Evolutionary conservation across 176 grass and related monocot genomes (phyloP).

Genomic region (Oryza meridionalis): DNA sequence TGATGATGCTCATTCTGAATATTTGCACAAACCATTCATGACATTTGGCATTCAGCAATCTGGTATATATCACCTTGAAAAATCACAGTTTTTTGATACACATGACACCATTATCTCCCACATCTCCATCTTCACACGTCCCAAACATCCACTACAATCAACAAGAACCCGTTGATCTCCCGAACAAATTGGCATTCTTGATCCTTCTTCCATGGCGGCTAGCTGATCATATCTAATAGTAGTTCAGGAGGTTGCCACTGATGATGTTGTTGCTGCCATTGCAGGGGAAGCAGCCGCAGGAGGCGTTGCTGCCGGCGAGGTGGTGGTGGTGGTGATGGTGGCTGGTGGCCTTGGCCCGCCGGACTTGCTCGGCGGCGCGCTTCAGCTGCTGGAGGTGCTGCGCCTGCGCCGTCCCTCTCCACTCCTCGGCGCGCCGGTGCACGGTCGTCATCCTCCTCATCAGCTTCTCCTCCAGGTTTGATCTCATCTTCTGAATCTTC

Average conservation of each 20-base stretch:
- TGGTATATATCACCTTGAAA: conserved; percentile 19
- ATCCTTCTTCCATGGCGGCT: background rate
- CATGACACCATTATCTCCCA: background rate
- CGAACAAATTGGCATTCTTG: background rate
- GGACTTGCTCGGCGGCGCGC: conserved; percentile 54
- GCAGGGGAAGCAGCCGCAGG: conserved; percentile 90
- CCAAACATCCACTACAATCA: conserved; percentile 14
- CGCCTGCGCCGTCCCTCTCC: conserved; percentile 60
- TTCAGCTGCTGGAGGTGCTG: conserved; percentile 83
- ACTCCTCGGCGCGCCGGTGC: conserved; percentile 77
- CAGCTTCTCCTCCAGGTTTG: conserved; percentile 94
- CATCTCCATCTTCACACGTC: background rate
- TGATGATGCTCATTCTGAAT: background rate
- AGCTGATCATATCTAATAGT: conserved; percentile 2
- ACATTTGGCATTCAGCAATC: background rate
- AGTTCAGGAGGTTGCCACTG: conserved; percentile 55
- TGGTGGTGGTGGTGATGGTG: conserved; percentile 37
- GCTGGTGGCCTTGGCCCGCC: conserved; percentile 54
- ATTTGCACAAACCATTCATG: too few species aligned
- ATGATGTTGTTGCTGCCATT: conserved; percentile 45
- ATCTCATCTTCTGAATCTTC: conserved; percentile 97
- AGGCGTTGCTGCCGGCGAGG: conserved; percentile 43
- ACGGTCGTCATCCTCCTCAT: conserved; percentile 83
- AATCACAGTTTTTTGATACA: background rate
- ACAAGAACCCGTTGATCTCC: background rate